These are phyloP conservation scores for Candida chilensis DNA, from an alignment of 805 yeast genomes.

Conservation along the genomic window DNA sequence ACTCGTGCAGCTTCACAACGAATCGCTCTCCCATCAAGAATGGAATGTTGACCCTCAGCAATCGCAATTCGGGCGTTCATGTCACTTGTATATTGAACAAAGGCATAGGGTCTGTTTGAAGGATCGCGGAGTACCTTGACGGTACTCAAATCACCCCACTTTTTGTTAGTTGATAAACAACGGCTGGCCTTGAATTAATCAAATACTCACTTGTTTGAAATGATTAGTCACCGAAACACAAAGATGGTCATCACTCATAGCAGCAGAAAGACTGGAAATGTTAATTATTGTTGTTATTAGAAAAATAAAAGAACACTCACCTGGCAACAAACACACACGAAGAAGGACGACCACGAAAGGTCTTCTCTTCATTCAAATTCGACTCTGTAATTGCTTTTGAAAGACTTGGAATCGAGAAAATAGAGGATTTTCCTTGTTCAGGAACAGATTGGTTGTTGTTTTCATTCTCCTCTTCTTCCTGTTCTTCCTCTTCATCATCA, in stretches of 20 bases:
- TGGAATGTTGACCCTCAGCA: slow-evolving; percentile 56
- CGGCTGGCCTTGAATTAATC: neutral
- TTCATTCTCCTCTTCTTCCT: slow-evolving; percentile 6
- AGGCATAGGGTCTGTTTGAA: slow-evolving; percentile 81
- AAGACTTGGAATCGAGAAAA: neutral
- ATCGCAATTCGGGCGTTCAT: slow-evolving; percentile 64
- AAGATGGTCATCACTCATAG: slow-evolving; percentile 60
- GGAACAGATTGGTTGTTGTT: slow-evolving; percentile 10
- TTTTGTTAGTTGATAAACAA: slow-evolving; percentile 1
- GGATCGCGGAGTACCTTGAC: slow-evolving; percentile 83
- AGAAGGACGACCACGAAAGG: slow-evolving; percentile 58
- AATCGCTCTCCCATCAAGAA: slow-evolving; percentile 64
- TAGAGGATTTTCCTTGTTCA: slow-evolving; percentile 9
- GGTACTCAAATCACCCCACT: slow-evolving; percentile 61
- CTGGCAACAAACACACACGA: slow-evolving; percentile 85
- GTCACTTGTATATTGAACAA: slow-evolving; percentile 76
- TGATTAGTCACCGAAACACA: slow-evolving; percentile 60
- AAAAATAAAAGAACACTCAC: slow-evolving; percentile 3
- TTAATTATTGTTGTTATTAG: neutral
- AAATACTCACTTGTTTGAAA: slow-evolving; percentile 31
- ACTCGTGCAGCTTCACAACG: slow-evolving; percentile 91
- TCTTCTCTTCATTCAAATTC: neutral
- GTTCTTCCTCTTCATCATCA: slow-evolving; percentile 6
- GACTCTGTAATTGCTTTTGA: neutral
- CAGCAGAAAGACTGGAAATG: slow-evolving; percentile 46